Evolutionary conservation across 1,284 basidiomycete species (phyloP), one percentile per base, ranked within the genome.

Genomic region (Papiliotrema nemorosa): DNA sequence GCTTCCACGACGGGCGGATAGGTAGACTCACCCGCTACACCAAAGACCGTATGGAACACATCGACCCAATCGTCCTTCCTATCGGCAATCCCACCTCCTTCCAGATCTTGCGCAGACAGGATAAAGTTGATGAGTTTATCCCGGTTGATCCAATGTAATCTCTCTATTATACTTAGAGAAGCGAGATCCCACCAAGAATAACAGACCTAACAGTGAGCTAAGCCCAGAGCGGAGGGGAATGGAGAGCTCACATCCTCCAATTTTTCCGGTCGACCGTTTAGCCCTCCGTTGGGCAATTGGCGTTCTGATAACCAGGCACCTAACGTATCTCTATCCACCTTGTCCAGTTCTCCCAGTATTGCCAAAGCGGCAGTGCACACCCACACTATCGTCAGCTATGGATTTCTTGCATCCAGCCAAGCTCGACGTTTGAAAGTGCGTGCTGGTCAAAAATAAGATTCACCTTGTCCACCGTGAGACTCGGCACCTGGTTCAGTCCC

Each of bases 141-240:
- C 0, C 83, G 78, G 69, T 97, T 87, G 64, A 98, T 96, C 91
- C 94, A 98, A 10, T 82, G 77, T 18, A 93, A 72, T 64, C 86
- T 89, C 40, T 85, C 82, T 34, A 98, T 74, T 52, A 97, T 93
- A 18, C 90, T 84, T 44, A 98, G 74, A 0, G 88, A 79, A 0
- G 93, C 92, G 2, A 98, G 80, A 5, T 94, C 91, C 92, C 93
- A 98, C 79, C 91, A 94, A 63, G 88, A 91, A 75, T 98, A 98
- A 77, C 96, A 98, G 2, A 96, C 90, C 90, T 93, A 57, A 16
- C 16, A 14, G 13, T 31, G 25, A 37, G 36, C 40, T 21, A 25
- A 3, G 16, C 14, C 26, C 18, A 9, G 12, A 25, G 16, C n/a
- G 41, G 3, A 12, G 7, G 9, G 29, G 29, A 29, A 31, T 10